Evolutionary conservation across 768 basidiomycete genomes (phyloP), one percentile per base, ranked within the genome.

Genomic region (Lanmaoa pseudosensibilis): DNA sequence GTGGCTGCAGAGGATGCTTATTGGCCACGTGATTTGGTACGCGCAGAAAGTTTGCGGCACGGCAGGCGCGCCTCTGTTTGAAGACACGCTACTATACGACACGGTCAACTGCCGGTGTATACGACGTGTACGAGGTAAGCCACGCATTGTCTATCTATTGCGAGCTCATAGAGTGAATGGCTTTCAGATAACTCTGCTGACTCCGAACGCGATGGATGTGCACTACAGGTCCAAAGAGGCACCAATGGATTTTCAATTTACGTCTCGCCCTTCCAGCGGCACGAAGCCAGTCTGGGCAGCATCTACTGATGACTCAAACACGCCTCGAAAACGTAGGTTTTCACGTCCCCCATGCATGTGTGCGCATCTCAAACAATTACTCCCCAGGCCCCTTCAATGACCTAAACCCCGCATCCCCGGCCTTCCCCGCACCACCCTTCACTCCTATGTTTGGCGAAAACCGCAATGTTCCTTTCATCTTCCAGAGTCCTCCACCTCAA

Each of bases 201-300:
- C 53, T 34, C 21, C 55, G 44, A 48, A 46, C 54, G 49, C 38
- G 21, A 72, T 72, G 71, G 61, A 65, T 57, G 40, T 54, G 59
- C 70, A 58, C 23, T 58, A 54, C 52, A 80, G 87, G 63, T 88
- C 87, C 13, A 89, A 77, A 47, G 92, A 92, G 67, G 88, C 87
- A 4, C 92, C 92, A 5, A 94, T 94, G 92, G 91, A 94, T 72
- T 94, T 85, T 72, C 84, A 92, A 69, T 92, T 86, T 76, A 92
- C 90, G 10, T 83, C 85, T 61, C 80, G 90, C 25, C 80, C 82
- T 16, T 80, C 69, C 58, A 77, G 68, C 52, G 68, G 72, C 37
- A 73, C 78, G 54, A 83, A 77, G 66, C 83, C 86, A 2, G 82
- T 78, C 3, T 90, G 88, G 88, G 81, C 80, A 25, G 18, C 67